A percentile compares a stretch with the other conserved stretches of the same genome.
Evolutionary conservation across 2,329 filamentous ascomycete species (phyloP).

Genomic region (Neopestalotiopsis sp.): DNA sequence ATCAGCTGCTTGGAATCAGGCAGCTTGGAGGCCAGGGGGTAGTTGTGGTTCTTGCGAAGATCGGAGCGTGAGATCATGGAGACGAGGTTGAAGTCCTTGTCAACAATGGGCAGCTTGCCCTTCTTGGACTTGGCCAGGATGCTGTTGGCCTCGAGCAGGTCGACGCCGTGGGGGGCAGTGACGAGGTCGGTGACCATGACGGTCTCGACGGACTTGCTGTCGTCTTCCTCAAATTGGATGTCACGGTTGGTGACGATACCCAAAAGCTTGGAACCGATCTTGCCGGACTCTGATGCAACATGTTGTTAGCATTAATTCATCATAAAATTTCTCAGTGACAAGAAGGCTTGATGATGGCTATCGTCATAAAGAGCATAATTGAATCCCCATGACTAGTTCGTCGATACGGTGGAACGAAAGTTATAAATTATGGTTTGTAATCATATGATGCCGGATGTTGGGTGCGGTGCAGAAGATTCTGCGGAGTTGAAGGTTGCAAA

Average conservation of each 20-base stretch:
- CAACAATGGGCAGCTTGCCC: conserved; percentile 94
- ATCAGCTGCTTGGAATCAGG: conserved; percentile 97
- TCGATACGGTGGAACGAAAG: conserved; percentile 99
- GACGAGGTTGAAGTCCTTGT: conserved; percentile 81
- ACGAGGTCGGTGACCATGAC: conserved; percentile 97
- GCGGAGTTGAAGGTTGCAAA: background rate
- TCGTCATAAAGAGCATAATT: conserved; percentile 54
- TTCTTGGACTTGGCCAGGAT: conserved; percentile 97
- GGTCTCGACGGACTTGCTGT: conserved; percentile 73
- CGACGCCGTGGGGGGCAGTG: conserved; percentile 84
- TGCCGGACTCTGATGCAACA: conserved; percentile 75
- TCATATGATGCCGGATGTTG: conserved; percentile 54
- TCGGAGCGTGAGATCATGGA: conserved; percentile 94
- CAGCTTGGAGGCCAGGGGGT: conserved; percentile 94
- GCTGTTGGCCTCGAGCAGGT: conserved; percentile 85
- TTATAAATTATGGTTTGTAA: conserved; percentile 87
- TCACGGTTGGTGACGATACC: conserved; percentile 98
- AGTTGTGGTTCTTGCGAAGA: conserved; percentile 98
- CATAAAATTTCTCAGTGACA: background rate
- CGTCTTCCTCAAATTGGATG: conserved; percentile 90
- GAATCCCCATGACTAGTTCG: conserved; percentile 85
- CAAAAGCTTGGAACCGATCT: conserved; percentile 91
- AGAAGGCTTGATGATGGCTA: conserved; percentile 25
- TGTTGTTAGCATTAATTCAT: conserved; percentile 40
- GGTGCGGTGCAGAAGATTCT: background rate